phyloP scores from a whole-genome alignment of 2,329 filamentous ascomycete genomes.

The Byssothecium circinans region DNA sequence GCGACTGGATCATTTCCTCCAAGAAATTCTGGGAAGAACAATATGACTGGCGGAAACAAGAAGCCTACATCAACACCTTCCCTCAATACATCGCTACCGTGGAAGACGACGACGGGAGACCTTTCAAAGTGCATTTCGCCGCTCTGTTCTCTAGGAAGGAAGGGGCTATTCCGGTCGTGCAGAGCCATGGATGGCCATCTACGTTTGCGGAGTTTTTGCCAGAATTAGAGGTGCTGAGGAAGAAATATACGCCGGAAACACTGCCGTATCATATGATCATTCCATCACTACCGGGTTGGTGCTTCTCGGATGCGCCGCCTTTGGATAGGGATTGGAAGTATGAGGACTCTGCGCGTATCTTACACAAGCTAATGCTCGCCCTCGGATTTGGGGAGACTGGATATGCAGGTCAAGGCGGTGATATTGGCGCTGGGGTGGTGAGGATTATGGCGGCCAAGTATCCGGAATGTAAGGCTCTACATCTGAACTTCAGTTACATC shows the following conservation, averaged over 20 bases:
- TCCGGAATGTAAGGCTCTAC: conserved; percentile 51
- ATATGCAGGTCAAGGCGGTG: conserved; percentile 61
- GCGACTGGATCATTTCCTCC: conserved; percentile 32
- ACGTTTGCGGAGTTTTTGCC: conserved; percentile 59
- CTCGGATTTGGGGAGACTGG: conserved; percentile 54
- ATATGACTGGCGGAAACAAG: conserved; percentile 46
- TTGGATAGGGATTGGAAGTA: conserved; percentile 48
- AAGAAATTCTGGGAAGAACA: conserved; percentile 33
- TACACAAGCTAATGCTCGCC: conserved; percentile 56
- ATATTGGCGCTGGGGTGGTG: conserved; percentile 54
- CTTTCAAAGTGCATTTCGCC: conserved; percentile 55
- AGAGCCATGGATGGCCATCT: conserved; percentile 61
- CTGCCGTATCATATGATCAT: conserved; percentile 62
- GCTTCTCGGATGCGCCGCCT: conserved; percentile 54
- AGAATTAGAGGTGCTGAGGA: conserved; percentile 50
- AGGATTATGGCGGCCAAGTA: conserved; percentile 48
- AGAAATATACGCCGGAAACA: conserved; percentile 52
- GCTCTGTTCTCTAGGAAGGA: conserved; percentile 56
- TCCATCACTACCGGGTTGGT: conserved; percentile 59
- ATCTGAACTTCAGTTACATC: conserved; percentile 36
- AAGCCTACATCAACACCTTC: conserved; percentile 51
- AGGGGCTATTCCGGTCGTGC: conserved; percentile 54
- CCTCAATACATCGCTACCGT: conserved; percentile 54
- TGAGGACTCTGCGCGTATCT: conserved; percentile 46
- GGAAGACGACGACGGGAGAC: conserved; percentile 43